Evolutionary conservation across 495 filamentous ascomycete genomes (phyloP).

Genomic region (Aspergillus incahuasiensis): DNA sequence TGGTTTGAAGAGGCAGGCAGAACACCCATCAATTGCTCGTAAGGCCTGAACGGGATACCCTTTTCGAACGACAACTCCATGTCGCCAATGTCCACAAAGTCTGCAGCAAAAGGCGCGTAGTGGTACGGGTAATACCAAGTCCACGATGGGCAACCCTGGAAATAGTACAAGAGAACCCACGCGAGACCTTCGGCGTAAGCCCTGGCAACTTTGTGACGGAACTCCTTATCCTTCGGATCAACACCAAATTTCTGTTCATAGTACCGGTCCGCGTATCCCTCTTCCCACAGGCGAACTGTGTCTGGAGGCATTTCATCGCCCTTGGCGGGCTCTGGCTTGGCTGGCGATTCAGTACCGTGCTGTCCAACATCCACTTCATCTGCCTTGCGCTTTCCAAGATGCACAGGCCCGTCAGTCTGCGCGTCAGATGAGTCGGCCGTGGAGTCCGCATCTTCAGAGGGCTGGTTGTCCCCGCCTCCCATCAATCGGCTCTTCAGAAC

Average conservation of each 20-base stretch:
- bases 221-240: constrained; percentile 72
- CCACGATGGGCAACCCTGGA: constrained; percentile 97
- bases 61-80: constrained; percentile 80
- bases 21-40: constrained; percentile 98
- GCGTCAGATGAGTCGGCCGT: constrained; percentile 21
- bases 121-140: constrained; percentile 99
- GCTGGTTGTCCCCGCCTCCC: constrained; percentile 31
- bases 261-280: constrained; percentile 91
- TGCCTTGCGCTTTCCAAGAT: constrained; percentile 56
- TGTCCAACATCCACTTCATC: constrained; percentile 60
- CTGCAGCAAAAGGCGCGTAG: constrained; percentile 94
- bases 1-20: constrained; percentile 89
- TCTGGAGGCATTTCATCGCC: constrained; percentile 65
- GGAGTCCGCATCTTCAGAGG: constrained; percentile 16
- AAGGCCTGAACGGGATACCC: constrained; percentile 82
- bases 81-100: constrained; percentile 80
- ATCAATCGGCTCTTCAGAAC: constrained; percentile 79
- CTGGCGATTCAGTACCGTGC: constrained; percentile 53
- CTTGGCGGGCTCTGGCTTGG: constrained; percentile 36
- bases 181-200: constrained; percentile 95
- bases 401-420: constrained; percentile 29
- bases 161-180: constrained; percentile 97
- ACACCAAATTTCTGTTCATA: constrained; percentile 97
- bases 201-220: constrained; percentile 86
- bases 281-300: constrained; percentile 88